These are phyloP conservation scores for Hordeum vulgare DNA, from an alignment of 176 grass and related monocot genomes.

Conservation along the genomic window DNA sequence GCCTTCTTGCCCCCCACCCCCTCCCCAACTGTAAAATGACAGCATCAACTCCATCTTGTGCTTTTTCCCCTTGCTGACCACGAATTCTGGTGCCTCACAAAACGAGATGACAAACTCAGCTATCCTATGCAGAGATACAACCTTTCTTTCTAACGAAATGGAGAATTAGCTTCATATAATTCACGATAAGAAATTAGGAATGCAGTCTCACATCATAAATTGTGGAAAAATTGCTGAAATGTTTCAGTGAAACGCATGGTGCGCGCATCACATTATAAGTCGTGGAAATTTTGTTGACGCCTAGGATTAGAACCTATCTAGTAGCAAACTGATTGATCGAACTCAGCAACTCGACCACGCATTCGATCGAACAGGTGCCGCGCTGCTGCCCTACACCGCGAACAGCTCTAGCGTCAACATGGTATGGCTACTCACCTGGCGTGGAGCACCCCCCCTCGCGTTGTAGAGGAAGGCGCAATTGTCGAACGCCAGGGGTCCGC, in stretches of 20 bases:
- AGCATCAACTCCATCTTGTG: constrained; percentile 45
- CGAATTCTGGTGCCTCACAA: constrained; percentile 40
- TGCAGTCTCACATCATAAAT: not conserved
- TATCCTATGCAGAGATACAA: not conserved
- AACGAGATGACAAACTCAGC: not conserved
- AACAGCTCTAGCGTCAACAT: not conserved
- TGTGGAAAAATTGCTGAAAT: not conserved
- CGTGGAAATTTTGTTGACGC: too few relatives aligned
- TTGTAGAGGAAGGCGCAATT: not conserved
- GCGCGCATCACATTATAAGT: not conserved
- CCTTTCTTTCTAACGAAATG: not conserved
- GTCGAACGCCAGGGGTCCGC: not conserved
- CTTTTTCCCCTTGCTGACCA: constrained; percentile 37
- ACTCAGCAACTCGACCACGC: not conserved
- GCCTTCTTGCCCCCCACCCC: constrained; percentile 46
- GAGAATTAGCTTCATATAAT: not conserved
- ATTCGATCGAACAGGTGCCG: constrained; percentile 1
- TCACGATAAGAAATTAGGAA: not conserved
- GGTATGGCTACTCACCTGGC: not conserved
- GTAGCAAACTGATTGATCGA: not conserved
- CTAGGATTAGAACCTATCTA: not conserved
- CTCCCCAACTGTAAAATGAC: constrained; percentile 46
- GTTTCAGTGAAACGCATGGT: not conserved
- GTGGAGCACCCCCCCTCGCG: not conserved
- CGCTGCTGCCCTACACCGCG: not conserved